Evolutionary conservation across 371 early-diverging fungal species (phyloP).

Genomic region (Chytridium lagenaria): DNA sequence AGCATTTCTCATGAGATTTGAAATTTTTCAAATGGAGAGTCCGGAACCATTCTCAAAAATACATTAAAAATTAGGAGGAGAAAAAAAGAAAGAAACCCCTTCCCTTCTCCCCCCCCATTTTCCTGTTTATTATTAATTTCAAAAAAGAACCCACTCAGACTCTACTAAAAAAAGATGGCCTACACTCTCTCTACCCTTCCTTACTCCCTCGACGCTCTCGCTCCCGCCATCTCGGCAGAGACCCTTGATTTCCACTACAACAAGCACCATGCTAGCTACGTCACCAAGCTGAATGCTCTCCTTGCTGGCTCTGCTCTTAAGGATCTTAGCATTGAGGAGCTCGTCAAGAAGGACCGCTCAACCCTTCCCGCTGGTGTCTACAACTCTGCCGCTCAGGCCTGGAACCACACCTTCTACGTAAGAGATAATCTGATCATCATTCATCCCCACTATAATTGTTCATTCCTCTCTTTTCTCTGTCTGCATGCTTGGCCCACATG

Average conservation of each 20-base stretch:
- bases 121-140: too few species aligned
- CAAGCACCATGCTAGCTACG: conserved; percentile 49
- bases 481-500: too few species aligned
- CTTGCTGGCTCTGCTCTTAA: conserved; percentile 27
- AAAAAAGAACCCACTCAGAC: too few species aligned
- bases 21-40: too few species aligned
- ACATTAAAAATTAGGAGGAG: too few species aligned
- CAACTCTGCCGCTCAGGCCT: conserved; percentile 47
- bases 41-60: too few species aligned
- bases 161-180: too few species aligned
- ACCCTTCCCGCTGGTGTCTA: conserved; percentile 41
- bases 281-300: conserved; percentile 40
- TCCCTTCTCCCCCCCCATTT: too few species aligned
- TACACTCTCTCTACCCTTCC: conserved; percentile 29
- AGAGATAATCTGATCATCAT: too few species aligned
- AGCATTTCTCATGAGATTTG: too few species aligned
- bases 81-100: too few species aligned
- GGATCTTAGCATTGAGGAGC: conserved; percentile 23
- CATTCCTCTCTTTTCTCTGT: neutral
- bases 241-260: conserved; percentile 45
- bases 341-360: conserved; percentile 28
- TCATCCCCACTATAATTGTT: neutral
- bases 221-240: conserved; percentile 42
- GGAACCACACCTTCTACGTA: conserved; percentile 44
- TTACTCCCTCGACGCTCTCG: conserved; percentile 42